These are phyloP conservation scores for Arachnopeziza araneosa DNA, from an alignment of 2,329 filamentous ascomycete genomes.

Conservation along the genomic window DNA sequence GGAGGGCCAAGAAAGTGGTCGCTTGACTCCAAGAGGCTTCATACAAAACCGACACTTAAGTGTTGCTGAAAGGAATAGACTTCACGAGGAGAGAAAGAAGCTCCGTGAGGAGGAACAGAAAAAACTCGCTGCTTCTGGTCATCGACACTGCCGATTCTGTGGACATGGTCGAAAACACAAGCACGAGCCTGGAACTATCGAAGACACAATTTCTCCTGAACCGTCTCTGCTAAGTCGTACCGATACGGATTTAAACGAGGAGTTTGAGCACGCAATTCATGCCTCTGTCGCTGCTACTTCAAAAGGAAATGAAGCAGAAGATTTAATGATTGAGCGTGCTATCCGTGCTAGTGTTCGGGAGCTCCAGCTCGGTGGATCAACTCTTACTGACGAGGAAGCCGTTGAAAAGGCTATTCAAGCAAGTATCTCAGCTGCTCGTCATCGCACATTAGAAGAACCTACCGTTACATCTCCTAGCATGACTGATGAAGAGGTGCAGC, in stretches of 20 bases:
- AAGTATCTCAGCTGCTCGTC: conserved; percentile 40
- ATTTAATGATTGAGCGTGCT: conserved; percentile 64
- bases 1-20: conserved; percentile 24
- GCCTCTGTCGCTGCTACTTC: conserved; percentile 66
- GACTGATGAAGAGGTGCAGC: conserved; percentile 44
- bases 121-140: conserved; percentile 17
- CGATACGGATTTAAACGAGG: conserved; percentile 42
- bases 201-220: background rate
- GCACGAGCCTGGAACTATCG: conserved; percentile 17
- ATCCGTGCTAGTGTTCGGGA: conserved; percentile 67
- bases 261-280: conserved; percentile 68
- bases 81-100: conserved; percentile 43
- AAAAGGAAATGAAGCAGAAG: conserved; percentile 62
- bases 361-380: conserved; percentile 35
- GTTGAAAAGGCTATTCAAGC: conserved; percentile 45
- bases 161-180: conserved; percentile 15
- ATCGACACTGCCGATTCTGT: conserved; percentile 23
- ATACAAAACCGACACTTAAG: conserved; percentile 42
- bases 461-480: background rate
- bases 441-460: conserved; percentile 3
- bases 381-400: conserved; percentile 33
- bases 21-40: conserved; percentile 38
- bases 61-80: conserved; percentile 46
- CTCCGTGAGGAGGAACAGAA: conserved; percentile 21
- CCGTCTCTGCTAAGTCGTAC: background rate